Evolutionary conservation across 2,329 filamentous ascomycete species (phyloP), one percentile per base, ranked within the genome.

Genomic region (Penicillium hordei): DNA sequence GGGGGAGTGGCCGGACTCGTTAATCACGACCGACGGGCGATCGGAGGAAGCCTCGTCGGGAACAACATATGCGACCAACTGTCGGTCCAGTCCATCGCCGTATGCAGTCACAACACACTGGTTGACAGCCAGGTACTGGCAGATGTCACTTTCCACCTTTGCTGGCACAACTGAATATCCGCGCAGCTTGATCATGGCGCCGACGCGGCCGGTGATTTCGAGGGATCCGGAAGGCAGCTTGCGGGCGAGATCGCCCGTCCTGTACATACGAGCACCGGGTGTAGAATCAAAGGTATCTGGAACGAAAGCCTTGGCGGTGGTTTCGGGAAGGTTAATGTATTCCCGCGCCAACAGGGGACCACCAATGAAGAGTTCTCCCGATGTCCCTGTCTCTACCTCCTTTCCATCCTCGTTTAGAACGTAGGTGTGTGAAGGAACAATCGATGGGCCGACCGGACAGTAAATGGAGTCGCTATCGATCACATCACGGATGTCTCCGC

Each of bases 301-400:
- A 13, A 83, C 79, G 72, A 94, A 93, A 0, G 87, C 86, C 69
- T 88, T 86, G 7, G 86, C 86, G 0, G 90, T 93, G 0, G 86
- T 88, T 67, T 93, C 89, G 0, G 89, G 88, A n/a, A 88, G 81
- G 63, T 93, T 92, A 52, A 93, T 82, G 67, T 94, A 94, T 44
- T 87, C 90, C 55, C 89, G 82, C 15, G 90, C 90, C 44, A 93
- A 79, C 57, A 92, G 79, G 21, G 81, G 76, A n/a, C 90, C 90
- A 46, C 89, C 89, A 17, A 93, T 83, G 60, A 86, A 91, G 1
- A 94, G 80, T 75, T 94, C 90, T 43, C 90, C 90, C 56, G 81
- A 85, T 2, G 80, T 77, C 8, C 89, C 89, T 6, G 76, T 68
- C 9, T 83, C 80, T 4, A 92, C 85, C 65, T 80, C 82, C 51